phyloP scores from a whole-genome alignment of 1,284 basidiomycete genomes.

The Cryptococcus depauperatus region DNA sequence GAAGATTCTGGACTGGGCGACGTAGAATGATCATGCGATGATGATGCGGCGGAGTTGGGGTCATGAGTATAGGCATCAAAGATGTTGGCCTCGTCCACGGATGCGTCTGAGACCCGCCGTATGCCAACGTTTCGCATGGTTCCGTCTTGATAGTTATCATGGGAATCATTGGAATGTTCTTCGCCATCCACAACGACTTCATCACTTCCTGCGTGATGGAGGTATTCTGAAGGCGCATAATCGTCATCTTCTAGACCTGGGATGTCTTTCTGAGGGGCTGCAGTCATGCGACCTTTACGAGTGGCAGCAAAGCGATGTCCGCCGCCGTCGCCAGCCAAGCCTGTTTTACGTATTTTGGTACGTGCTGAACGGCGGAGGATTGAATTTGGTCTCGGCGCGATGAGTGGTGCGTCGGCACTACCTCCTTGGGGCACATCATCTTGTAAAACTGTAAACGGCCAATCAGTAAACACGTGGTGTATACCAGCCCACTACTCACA shows the following conservation, averaged over 20 bases:
- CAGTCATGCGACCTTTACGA: slow-evolving; percentile 42
- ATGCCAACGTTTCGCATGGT: slow-evolving; percentile 18
- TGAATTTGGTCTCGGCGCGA: slow-evolving; percentile 74
- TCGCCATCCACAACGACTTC: slow-evolving; percentile 19
- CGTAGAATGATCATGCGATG: slow-evolving; percentile 41
- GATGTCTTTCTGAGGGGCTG: slow-evolving; percentile 21
- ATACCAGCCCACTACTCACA: slow-evolving; percentile 51
- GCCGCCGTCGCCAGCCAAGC: slow-evolving; percentile 62
- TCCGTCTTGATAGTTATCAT: not conserved
- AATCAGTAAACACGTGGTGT: not conserved
- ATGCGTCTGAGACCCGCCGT: slow-evolving; percentile 50
- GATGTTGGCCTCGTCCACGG: slow-evolving; percentile 67
- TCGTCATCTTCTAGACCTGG: slow-evolving; percentile 25
- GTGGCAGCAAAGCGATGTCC: slow-evolving; percentile 63
- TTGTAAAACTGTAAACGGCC: slow-evolving; percentile 23
- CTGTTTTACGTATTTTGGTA: slow-evolving; percentile 91
- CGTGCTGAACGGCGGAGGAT: slow-evolving; percentile 84
- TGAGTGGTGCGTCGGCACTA: slow-evolving; percentile 67
- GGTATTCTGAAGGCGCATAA: slow-evolving; percentile 20
- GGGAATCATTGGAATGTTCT: slow-evolving; percentile 24
- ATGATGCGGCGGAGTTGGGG: slow-evolving; percentile 42
- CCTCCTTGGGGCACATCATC: slow-evolving; percentile 28
- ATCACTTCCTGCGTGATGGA: slow-evolving; percentile 17
- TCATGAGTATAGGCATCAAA: slow-evolving; percentile 65
- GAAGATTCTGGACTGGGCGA: slow-evolving; percentile 30